Evolutionary conservation across 1,284 basidiomycete species (phyloP).

Genomic region (Stygiomarasmius scandens): DNA sequence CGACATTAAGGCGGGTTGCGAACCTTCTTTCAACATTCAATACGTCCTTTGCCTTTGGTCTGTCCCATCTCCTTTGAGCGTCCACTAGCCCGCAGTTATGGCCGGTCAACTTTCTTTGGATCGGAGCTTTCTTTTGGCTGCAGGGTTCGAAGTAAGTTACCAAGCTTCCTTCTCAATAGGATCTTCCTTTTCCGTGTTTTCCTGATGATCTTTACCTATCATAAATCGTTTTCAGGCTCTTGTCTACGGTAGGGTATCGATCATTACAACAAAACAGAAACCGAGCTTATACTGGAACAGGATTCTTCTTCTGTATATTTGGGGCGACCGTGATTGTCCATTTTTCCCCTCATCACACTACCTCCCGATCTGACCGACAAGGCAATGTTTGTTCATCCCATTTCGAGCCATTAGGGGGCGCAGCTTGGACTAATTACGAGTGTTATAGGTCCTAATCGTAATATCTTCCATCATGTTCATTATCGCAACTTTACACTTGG

Average conservation of each 20-base stretch:
- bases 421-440: neutral
- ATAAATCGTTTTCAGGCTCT: neutral
- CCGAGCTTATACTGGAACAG: neutral
- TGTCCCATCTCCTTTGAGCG: too few relatives aligned
- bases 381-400: neutral
- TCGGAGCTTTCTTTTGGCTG: neutral
- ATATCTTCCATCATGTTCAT: conserved; percentile 21
- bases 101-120: neutral
- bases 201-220: neutral
- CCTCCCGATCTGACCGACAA: neutral
- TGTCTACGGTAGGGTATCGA: neutral
- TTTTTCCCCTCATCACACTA: neutral
- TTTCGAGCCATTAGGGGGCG: too few relatives aligned
- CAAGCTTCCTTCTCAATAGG: too few relatives aligned
- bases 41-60: too few relatives aligned
- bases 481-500: conserved; percentile 19
- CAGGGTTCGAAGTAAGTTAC: neutral
- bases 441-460: conserved; percentile 18
- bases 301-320: neutral
- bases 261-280: neutral
- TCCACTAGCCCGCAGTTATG: neutral
- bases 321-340: neutral
- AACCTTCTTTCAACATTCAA: too few relatives aligned
- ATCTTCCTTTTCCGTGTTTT: too few relatives aligned
- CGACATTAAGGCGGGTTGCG: too few relatives aligned